These are phyloP conservation scores for Syzygium syzygioides DNA, from an alignment of 441 rosid genomes.

Conservation along the genomic window DNA sequence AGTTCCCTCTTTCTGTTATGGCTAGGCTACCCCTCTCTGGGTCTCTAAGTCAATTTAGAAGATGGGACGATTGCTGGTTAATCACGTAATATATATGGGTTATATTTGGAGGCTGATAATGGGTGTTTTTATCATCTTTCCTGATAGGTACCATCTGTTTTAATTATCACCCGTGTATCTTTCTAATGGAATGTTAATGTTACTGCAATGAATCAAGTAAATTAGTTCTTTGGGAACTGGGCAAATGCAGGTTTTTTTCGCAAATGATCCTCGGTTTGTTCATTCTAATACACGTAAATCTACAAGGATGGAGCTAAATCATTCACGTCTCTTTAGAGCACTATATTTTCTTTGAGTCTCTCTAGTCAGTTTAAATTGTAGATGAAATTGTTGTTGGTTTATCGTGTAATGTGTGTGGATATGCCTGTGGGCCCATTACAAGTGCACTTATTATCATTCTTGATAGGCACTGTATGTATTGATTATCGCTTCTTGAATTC, in stretches of 20 bases:
- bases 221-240: not conserved
- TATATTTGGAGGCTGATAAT: not conserved
- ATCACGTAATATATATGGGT: not conserved
- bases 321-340: not conserved
- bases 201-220: not conserved
- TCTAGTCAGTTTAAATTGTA: not conserved
- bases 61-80: not conserved
- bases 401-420: not conserved
- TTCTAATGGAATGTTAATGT: not conserved
- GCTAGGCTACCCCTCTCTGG: not conserved
- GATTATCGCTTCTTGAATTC: not conserved
- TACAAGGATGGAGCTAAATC: not conserved
- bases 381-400: not conserved
- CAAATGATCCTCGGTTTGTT: not conserved
- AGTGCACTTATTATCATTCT: not conserved
- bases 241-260: not conserved
- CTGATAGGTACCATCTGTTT: not conserved
- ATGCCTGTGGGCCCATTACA: not conserved
- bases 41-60: not conserved
- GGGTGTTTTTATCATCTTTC: not conserved
- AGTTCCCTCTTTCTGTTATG: not conserved
- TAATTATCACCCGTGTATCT: not conserved
- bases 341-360: not conserved
- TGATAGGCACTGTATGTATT: not conserved
- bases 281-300: not conserved